Conservation (phyloP, 108 stramenopile species). For the Conticribra guillardii region DNA sequence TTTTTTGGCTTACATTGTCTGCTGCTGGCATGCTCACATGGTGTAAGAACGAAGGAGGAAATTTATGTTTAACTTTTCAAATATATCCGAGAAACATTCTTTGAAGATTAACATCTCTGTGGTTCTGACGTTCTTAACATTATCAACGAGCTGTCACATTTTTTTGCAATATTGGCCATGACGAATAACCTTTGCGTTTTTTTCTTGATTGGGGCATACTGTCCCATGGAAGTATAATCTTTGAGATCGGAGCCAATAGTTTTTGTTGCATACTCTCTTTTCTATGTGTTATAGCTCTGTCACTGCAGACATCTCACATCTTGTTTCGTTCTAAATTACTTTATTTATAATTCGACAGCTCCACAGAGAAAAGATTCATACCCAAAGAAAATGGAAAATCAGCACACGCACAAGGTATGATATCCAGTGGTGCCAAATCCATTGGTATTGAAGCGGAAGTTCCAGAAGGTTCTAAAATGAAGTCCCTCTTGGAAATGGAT, state of each 20-base stretch:
- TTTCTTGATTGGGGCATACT: constrained; percentile 22
- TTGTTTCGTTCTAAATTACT: too few relatives aligned
- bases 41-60: constrained; percentile 57
- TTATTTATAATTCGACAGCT: constrained; percentile 20
- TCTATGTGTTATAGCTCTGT: too few relatives aligned
- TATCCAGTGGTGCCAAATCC: constrained; percentile 68
- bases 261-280: too few relatives aligned
- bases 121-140: constrained; percentile 32
- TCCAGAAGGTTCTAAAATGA: constrained; percentile 51
- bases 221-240: constrained; percentile 51
- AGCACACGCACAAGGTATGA: constrained; percentile 77
- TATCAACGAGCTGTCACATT: not conserved
- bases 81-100: constrained; percentile 14
- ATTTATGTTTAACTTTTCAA: constrained; percentile 37
- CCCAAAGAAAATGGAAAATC: constrained; percentile 71
- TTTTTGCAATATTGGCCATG: constrained; percentile 33
- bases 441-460: constrained; percentile 57
- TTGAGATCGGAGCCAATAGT: constrained; percentile 60
- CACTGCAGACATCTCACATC: too few relatives aligned
- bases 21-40: too few relatives aligned
- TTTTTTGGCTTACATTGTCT: too few relatives aligned
- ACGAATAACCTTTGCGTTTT: constrained; percentile 44
- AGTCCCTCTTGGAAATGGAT: constrained; percentile 89
- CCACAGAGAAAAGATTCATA: constrained; percentile 60
- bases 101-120: constrained; percentile 49